Percentiles rank a stretch among this genome's conserved stretches.
These are phyloP conservation scores for Fusarium sambucinum DNA, from an alignment of 2,329 filamentous ascomycete genomes.

Conservation along the genomic window DNA sequence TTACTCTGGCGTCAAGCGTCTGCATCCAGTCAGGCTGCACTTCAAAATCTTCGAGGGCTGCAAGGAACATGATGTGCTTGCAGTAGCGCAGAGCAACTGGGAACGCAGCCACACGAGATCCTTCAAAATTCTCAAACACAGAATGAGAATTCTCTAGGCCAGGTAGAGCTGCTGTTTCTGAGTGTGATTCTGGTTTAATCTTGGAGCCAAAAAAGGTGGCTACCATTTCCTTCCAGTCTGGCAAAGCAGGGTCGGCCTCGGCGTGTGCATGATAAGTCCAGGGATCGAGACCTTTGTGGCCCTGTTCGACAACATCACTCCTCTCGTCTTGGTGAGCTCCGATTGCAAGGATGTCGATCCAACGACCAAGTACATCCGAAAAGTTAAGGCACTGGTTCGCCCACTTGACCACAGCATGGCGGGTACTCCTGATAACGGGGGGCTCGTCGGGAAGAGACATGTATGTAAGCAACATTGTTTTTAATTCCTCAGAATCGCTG, in stretches of 20 bases:
- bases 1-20: constrained; percentile 78
- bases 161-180: constrained; percentile 52
- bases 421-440: constrained; percentile 75
- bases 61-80: constrained; percentile 64
- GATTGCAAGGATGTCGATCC: constrained; percentile 88
- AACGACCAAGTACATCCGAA: constrained; percentile 81
- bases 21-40: constrained; percentile 87
- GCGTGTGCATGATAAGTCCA: constrained; percentile 64
- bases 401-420: constrained; percentile 87
- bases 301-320: constrained; percentile 89
- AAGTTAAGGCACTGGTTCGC: constrained; percentile 90
- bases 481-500: constrained; percentile 53
- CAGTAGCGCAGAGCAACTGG: constrained; percentile 78
- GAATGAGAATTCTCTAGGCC: constrained; percentile 25
- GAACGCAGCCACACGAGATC: constrained; percentile 67
- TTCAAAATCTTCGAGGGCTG: constrained; percentile 63
- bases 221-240: constrained; percentile 65
- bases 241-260: constrained; percentile 57
- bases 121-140: constrained; percentile 61
- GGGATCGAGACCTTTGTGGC: constrained; percentile 84
- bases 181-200: constrained; percentile 52
- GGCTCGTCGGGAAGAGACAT: constrained; percentile 67
- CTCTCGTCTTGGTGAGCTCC: constrained; percentile 74
- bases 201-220: constrained; percentile 60
- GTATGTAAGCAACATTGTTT: constrained; percentile 73